phyloP scores from a whole-genome alignment of 495 filamentous ascomycete species.

The Daldinia vernicosa region DNA sequence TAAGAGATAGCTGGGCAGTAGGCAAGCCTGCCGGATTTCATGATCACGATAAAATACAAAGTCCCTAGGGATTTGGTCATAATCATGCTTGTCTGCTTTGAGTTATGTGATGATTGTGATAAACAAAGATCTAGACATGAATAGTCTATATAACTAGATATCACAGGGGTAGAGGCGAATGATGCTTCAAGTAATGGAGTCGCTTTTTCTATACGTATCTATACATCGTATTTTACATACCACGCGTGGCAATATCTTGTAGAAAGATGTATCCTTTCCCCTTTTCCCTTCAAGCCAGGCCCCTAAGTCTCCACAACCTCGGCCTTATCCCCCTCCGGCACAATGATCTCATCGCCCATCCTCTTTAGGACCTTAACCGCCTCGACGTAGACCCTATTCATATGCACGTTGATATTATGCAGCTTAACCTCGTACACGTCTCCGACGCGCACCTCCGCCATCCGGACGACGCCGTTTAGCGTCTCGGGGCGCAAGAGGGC shows the following conservation, averaged over 20 bases:
- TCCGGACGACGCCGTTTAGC: conserved; percentile 45
- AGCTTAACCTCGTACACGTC: conserved; percentile 70
- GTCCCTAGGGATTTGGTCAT: neutral
- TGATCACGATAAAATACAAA: conserved; percentile 24
- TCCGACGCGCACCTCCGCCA: conserved; percentile 53
- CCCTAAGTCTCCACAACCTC: conserved; percentile 2
- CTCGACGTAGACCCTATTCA: conserved; percentile 60
- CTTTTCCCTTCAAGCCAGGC: neutral
- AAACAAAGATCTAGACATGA: no score
- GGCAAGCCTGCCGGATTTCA: conserved; percentile 2
- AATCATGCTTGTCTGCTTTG: neutral
- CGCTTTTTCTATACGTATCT: neutral
- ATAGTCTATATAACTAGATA: neutral
- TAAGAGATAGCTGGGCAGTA: conserved; percentile 13
- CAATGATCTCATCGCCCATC: conserved; percentile 1
- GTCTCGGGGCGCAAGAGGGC: conserved; percentile 46
- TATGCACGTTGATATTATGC: conserved; percentile 62
- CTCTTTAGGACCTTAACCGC: conserved; percentile 56
- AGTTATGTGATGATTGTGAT: neutral
- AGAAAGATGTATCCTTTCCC: neutral
- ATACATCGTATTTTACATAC: neutral
- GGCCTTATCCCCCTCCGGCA: neutral
- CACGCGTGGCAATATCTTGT: neutral
- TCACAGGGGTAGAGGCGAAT: neutral
- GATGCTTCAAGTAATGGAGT: neutral